These are phyloP conservation scores for Claviceps arundinis DNA, from an alignment of 2,329 filamentous ascomycete genomes.

Conservation along the genomic window DNA sequence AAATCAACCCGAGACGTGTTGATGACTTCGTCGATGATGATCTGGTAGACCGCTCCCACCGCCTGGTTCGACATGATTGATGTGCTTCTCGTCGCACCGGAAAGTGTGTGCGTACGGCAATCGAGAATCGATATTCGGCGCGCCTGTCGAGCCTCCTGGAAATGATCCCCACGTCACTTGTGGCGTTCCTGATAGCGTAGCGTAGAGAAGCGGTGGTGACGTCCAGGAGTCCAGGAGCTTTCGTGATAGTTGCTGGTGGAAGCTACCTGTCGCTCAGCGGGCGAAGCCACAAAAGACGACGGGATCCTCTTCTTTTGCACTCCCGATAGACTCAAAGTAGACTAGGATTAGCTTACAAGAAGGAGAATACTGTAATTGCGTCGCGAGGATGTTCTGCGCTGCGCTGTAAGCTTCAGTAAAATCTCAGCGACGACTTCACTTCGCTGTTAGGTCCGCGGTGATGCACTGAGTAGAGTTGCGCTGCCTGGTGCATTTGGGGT, in stretches of 20 bases:
- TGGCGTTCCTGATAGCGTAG: no score
- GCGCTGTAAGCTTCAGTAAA: background rate
- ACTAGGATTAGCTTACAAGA: background rate
- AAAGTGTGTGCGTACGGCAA: conserved; percentile 3
- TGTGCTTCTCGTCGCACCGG: conserved; percentile 1
- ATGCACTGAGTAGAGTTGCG: conserved; percentile 26
- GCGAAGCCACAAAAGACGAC: background rate
- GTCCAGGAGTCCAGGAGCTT: background rate
- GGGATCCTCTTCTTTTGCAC: background rate
- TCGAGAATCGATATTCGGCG: background rate
- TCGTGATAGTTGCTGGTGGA: background rate
- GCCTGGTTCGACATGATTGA: conserved; percentile 42
- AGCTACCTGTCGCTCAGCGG: background rate
- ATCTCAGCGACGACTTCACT: conserved; percentile 1
- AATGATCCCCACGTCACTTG: no score
- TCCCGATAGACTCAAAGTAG: background rate
- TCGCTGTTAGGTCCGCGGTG: conserved; percentile 14
- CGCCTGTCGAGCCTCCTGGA: no score
- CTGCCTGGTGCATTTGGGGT: conserved; percentile 16
- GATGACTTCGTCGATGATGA: conserved; percentile 74
- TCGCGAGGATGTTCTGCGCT: background rate
- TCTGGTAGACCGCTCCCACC: conserved; percentile 67
- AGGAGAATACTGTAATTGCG: background rate
- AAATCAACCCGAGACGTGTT: conserved; percentile 88
- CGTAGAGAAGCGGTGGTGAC: background rate